Conservation (phyloP, 192 early-diverging fungal species). For the Rhizoclosmatium globosum region DNA sequence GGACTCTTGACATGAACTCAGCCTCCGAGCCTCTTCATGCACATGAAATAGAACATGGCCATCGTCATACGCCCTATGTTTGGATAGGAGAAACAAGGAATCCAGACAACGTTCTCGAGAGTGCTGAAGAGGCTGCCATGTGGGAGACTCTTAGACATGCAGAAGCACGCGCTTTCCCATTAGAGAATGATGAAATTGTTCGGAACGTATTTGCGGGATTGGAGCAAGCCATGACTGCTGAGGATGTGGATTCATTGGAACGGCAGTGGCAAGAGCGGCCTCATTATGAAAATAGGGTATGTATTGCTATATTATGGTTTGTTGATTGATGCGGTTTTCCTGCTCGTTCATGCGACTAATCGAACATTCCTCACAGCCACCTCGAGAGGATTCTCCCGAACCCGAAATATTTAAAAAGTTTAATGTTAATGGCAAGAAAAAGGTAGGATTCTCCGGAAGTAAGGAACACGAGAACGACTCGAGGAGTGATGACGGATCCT, state of each 20-base stretch:
- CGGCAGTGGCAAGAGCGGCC: constrained; percentile 21
- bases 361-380: background rate
- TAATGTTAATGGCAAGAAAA: background rate
- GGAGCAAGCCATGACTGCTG: constrained; percentile 17
- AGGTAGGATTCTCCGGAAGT: background rate
- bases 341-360: background rate
- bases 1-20: background rate
- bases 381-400: background rate
- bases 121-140: constrained; percentile 22
- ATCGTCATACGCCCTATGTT: background rate
- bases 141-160: constrained; percentile 36
- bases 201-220: constrained; percentile 24
- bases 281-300: background rate
- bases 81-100: constrained; percentile 21
- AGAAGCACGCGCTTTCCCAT: constrained; percentile 33
- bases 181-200: constrained; percentile 25
- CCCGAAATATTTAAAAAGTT: background rate
- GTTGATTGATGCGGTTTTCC: background rate
- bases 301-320: background rate
- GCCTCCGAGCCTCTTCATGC: too few relatives aligned
- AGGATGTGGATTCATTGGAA: constrained; percentile 19
- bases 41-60: too few relatives aligned
- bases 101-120: constrained; percentile 5
- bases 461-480: background rate
- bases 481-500: background rate